A percentile compares a stretch with the other conserved stretches of the same genome.
phyloP scores from a whole-genome alignment of 2,329 filamentous ascomycete species.

The Aspergillus clavatus region DNA sequence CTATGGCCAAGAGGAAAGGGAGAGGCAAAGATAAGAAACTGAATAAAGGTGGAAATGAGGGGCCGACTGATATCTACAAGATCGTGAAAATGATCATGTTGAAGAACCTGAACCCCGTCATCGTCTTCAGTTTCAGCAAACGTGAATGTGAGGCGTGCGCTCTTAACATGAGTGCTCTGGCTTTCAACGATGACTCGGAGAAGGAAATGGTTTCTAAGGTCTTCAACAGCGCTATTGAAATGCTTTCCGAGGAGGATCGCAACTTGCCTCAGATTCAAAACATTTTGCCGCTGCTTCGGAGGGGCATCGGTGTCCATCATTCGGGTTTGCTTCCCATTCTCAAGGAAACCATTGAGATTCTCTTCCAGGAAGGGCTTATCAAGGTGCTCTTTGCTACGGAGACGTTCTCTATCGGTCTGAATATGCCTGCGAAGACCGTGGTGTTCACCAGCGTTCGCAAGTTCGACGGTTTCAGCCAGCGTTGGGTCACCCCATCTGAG shows the following conservation, averaged over 20 bases:
- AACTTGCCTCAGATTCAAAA: slow-evolving; percentile 84
- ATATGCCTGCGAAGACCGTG: slow-evolving; percentile 99
- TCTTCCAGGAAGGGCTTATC: slow-evolving; percentile 96
- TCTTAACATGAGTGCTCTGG: slow-evolving; percentile 75
- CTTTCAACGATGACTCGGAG: slow-evolving; percentile 95
- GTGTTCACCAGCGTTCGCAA: slow-evolving; percentile 98
- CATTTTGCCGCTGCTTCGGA: slow-evolving; percentile 78
- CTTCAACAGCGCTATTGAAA: slow-evolving; percentile 88
- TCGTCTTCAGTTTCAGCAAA: slow-evolving; percentile 99
- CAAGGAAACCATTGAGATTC: slow-evolving; percentile 97
- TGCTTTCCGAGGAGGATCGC: slow-evolving; percentile 85
- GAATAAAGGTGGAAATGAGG: slow-evolving; percentile 75
- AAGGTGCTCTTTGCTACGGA: slow-evolving; percentile 98
- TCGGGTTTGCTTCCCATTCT: slow-evolving; percentile 90
- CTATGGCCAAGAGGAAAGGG: slow-evolving; percentile 74
- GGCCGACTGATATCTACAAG: slow-evolving; percentile 83
- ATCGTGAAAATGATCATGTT: slow-evolving; percentile 99
- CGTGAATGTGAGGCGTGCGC: slow-evolving; percentile 90
- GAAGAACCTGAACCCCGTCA: slow-evolving; percentile 95
- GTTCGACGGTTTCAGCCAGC: slow-evolving; percentile 75
- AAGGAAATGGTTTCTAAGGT: slow-evolving; percentile 92
- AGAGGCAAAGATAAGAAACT: slow-evolving; percentile 88
- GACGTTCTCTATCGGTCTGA: slow-evolving; percentile 96
- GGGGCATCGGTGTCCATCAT: slow-evolving; percentile 95
- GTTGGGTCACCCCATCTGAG: slow-evolving; percentile 88